Evolutionary conservation across 352 stramenopile genomes (phyloP), one percentile per base, ranked within the genome.

Genomic region (Elongisporangium senticosum): DNA sequence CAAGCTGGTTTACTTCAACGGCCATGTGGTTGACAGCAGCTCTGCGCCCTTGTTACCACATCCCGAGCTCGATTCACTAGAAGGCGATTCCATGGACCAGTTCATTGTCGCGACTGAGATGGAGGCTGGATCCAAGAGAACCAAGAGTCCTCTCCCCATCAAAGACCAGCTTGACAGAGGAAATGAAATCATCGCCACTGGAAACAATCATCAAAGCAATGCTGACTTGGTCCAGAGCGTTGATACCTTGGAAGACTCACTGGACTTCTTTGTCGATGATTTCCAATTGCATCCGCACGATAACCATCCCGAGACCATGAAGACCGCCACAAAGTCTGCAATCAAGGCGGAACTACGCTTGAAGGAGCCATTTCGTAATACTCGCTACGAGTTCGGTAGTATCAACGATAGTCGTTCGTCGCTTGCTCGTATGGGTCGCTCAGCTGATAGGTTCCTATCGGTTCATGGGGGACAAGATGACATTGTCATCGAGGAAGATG

Each of bases 1-100:
- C 62, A 74, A 72, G 33, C 67, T 88, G 5, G 78, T 86, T 14
- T 86, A 82, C 54, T 86, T 86, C 37, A 64, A 83, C 51, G 68
- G 66, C 1, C 59, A 49, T 7, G 60, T 79, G 17, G 11, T 33
- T 19, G 21, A 59, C 15, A 17, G 33, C 33, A 43, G 11, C 10
- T 15, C 33, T 43, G 33, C 33, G 7, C 7, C 15, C 5, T 24
- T 21, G 21, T 4, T n/a, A 17, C 14, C n/a, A 52, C 11, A 26
- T 19, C 49, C 33, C 4, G 50, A 58, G 23, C 51, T 62, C 4
- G 48, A 53, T 7, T 7, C 51, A 33, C 11, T 56, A 3, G 47
- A 58, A 19, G 58, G 61, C 5, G 67, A 67, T n/a, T 73, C 59
- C 8, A 51, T 65, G 4, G 49, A 70, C 53, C 37, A 62, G 21